A percentile compares a stretch with the other conserved stretches of the same genome.
Evolutionary conservation across 169 alveolate species (phyloP).

Genomic region (Plasmodium adleri): DNA sequence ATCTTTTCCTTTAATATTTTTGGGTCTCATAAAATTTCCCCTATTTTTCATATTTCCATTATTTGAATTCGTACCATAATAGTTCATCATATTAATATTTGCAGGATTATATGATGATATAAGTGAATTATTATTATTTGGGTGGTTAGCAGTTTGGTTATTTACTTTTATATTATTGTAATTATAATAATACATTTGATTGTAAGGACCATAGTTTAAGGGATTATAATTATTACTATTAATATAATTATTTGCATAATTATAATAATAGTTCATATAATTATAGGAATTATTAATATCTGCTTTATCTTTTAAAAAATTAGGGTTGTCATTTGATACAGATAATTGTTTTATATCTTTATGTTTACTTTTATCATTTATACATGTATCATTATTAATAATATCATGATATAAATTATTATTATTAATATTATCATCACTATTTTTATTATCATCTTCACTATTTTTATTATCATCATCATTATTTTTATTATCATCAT

Average conservation of each 20-base stretch:
- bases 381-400: not conserved
- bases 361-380: not conserved
- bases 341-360: not conserved
- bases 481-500: not conserved
- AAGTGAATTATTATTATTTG: not conserved
- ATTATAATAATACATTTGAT: not conserved
- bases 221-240: not conserved
- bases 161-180: not conserved
- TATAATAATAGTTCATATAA: not conserved
- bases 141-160: too few species aligned
- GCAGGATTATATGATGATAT: not conserved
- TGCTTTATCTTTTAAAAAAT: not conserved
- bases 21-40: not conserved
- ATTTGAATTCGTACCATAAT: conserved; percentile 5
- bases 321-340: conserved; percentile 1
- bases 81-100: not conserved
- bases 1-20: not conserved
- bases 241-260: not conserved
- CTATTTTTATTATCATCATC: not conserved
- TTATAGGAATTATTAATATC: not conserved
- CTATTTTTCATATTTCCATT: conserved; percentile 30
- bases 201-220: not conserved
- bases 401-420: not conserved
- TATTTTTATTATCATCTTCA: not conserved
- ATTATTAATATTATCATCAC: not conserved